Base-by-base conservation (phyloP, 106 monocot genomes). In the Xerophyta viscosa region DNA sequence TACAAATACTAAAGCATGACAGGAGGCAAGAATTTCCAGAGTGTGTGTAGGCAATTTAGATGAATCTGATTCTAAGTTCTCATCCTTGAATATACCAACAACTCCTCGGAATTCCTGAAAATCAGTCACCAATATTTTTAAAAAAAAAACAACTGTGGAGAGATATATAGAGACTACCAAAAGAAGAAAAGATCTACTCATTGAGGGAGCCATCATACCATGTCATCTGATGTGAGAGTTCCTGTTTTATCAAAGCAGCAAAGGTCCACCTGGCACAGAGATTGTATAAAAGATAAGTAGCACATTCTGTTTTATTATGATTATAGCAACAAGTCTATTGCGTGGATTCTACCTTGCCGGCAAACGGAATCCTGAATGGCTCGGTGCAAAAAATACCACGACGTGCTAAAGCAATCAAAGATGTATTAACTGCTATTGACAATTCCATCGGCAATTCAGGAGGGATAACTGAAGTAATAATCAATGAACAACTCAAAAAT, bases 241-340 rank as follows among this genome's bases (percentile, higher is more conserved):
- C 98, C 98, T 28, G 98, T 98, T 57, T 98, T 98, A 56, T 98
- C 98, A 67, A 98, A 98, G 72, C 98, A 98, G 60, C 98, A 98
- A 61, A 98, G 90, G 66, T 98, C 98, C 67, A 98, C 96, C 96
- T 96, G 82, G 4, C 31, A 69, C 20, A 49, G 14, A 66, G 49
- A 43, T 37, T 42, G 50, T 13, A 15, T n/a, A n/a, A n/a, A n/a
- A n/a, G n/a, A n/a, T n/a, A n/a, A n/a, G n/a, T n/a, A n/a, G n/a
- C n/a, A n/a, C n/a, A n/a, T n/a, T n/a, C n/a, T n/a, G n/a, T n/a
- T n/a, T n/a, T n/a, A n/a, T n/a, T n/a, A n/a, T n/a, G n/a, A n/a
- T n/a, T n/a, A n/a, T n/a, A n/a, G n/a, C n/a, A n/a, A n/a, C n/a
- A n/a, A n/a, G n/a, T 11, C 5, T 36, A 11, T 6, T 36, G 33